Conservation (phyloP, 371 early-diverging fungal species). For the Choanephora cucurbitarum region DNA sequence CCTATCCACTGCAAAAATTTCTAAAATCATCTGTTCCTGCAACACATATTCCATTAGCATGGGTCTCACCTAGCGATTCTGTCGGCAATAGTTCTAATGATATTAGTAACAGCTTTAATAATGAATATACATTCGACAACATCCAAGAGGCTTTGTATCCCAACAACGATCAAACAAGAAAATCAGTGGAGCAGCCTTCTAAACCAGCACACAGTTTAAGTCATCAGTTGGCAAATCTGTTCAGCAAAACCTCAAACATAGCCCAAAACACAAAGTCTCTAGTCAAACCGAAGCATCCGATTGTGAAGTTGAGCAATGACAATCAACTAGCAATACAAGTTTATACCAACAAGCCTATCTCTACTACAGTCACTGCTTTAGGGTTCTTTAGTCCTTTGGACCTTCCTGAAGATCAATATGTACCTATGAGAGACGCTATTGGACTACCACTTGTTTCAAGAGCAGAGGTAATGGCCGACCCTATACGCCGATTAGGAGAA, state of each 20-base stretch:
- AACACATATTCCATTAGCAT: background rate
- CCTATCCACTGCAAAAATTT: slow-evolving; percentile 21
- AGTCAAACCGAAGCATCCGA: background rate
- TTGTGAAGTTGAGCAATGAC: too few relatives aligned
- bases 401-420: slow-evolving; percentile 20
- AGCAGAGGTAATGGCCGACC: slow-evolving; percentile 21
- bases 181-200: background rate
- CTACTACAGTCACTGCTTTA: background rate
- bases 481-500: slow-evolving; percentile 15
- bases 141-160: background rate
- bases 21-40: background rate
- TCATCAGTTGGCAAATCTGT: background rate
- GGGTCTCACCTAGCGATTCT: too few relatives aligned
- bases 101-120: too few relatives aligned
- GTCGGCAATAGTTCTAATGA: too few relatives aligned
- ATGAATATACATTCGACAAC: background rate
- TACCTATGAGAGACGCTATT: slow-evolving; percentile 15
- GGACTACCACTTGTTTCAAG: slow-evolving; percentile 17
- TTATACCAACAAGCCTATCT: background rate
- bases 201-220: background rate
- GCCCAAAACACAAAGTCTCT: background rate
- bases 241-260: background rate
- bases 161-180: background rate
- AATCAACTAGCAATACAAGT: too few relatives aligned
- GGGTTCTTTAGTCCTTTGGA: slow-evolving; percentile 13